These are phyloP conservation scores for Cutaneotrichosporon curvatum DNA, from an alignment of 1,284 basidiomycete genomes.

Conservation along the genomic window DNA sequence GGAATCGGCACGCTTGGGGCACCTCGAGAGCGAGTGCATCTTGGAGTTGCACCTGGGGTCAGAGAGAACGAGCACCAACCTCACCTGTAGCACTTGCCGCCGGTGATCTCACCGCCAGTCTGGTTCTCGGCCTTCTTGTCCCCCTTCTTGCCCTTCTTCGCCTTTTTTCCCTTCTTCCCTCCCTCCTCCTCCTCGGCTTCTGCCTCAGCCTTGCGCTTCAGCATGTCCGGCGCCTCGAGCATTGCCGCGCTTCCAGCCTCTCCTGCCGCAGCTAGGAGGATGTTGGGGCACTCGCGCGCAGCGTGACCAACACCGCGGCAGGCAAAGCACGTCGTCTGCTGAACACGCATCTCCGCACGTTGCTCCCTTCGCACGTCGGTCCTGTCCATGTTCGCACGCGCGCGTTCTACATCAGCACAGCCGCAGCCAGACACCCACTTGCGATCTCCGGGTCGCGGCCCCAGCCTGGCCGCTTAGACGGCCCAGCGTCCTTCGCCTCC, in stretches of 20 bases:
- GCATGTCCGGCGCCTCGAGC: slow-evolving; percentile 16
- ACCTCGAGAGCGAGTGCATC: slow-evolving; percentile 68
- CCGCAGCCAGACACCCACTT: slow-evolving; percentile 24
- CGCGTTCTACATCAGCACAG: slow-evolving; percentile 18
- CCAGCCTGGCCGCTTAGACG: slow-evolving; percentile 27
- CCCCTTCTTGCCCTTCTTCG: slow-evolving; percentile 17
- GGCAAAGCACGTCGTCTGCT: slow-evolving; percentile 69
- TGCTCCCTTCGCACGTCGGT: slow-evolving; percentile 60
- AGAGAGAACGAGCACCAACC: slow-evolving; percentile 18
- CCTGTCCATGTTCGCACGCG: slow-evolving; percentile 29
- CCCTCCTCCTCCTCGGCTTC: slow-evolving; percentile 13
- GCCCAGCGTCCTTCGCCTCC: slow-evolving; percentile 4
- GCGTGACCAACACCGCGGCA: slow-evolving; percentile 79
- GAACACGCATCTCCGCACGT: slow-evolving; percentile 57
- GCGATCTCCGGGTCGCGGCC: slow-evolving; percentile 38
- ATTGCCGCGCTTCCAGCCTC: slow-evolving; percentile 18
- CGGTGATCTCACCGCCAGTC: slow-evolving; percentile 37
- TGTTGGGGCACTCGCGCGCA: slow-evolving; percentile 72
- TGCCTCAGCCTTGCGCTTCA: slow-evolving; percentile 9
- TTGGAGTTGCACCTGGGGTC: slow-evolving; percentile 68
- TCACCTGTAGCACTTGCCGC: slow-evolving; percentile 78
- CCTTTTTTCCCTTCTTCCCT: slow-evolving; percentile 19
- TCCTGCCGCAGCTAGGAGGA: slow-evolving; percentile 31
- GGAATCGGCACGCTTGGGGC: slow-evolving; percentile 61
- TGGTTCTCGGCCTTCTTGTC: slow-evolving; percentile 3